A percentile compares a stretch with the other conserved stretches of the same genome.
These are phyloP conservation scores for Yamadazyma triangularis DNA, from an alignment of 1,139 yeast genomes.

Conservation along the genomic window DNA sequence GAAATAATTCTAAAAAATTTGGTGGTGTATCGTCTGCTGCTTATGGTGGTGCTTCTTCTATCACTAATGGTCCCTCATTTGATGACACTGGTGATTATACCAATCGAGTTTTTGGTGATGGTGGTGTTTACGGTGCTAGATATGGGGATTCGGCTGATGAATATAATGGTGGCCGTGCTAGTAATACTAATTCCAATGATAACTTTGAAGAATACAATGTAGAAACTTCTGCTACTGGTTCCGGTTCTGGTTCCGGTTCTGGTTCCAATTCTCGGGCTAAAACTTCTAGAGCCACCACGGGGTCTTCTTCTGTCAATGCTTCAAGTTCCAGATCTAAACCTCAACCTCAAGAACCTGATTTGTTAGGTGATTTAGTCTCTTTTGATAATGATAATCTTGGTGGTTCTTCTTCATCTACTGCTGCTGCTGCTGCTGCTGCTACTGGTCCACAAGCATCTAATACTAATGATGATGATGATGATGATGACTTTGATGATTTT, in stretches of 20 bases:
- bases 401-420: constrained; percentile 13
- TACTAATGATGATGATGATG: constrained; percentile 40
- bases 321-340: constrained; percentile 16
- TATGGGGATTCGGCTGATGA: constrained; percentile 54
- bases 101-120: constrained; percentile 70
- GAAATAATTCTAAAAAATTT: constrained; percentile 77
- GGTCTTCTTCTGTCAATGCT: constrained; percentile 39
- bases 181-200: constrained; percentile 26
- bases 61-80: constrained; percentile 32
- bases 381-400: constrained; percentile 51
- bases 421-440: too few relatives aligned
- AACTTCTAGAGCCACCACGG: constrained; percentile 31
- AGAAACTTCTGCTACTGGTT: constrained; percentile 24
- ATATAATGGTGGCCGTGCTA: constrained; percentile 31
- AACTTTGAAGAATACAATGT: constrained; percentile 74
- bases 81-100: constrained; percentile 53
- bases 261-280: constrained; percentile 18
- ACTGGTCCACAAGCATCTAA: constrained; percentile 19
- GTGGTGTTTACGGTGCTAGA: constrained; percentile 73
- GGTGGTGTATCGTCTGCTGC: constrained; percentile 60
- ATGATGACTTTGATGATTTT: constrained; percentile 93
- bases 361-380: constrained; percentile 44
- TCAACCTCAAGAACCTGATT: constrained; percentile 34
- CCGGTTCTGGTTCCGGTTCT: constrained; percentile 40
- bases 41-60: constrained; percentile 41